Conservation (phyloP, 2,329 filamentous ascomycete species). For the Dothidotthia symphoricarpi region DNA sequence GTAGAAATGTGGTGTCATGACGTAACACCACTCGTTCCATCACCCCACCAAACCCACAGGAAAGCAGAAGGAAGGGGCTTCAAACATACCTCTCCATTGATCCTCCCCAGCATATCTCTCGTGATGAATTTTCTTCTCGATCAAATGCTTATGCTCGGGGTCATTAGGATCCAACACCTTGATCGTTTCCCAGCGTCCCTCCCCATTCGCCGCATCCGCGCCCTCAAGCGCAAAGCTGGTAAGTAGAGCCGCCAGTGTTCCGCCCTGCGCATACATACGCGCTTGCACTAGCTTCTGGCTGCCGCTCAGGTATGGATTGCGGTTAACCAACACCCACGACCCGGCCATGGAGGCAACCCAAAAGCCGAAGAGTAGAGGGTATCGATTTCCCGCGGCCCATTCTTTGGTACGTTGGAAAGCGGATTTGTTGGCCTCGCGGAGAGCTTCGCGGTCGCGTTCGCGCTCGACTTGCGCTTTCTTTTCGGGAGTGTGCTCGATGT, state of each 20-base stretch:
- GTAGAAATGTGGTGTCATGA: slow-evolving; percentile 6
- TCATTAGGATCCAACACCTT: slow-evolving; percentile 78
- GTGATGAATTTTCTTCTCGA: slow-evolving; percentile 85
- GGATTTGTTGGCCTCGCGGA: slow-evolving; percentile 56
- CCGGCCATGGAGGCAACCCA: slow-evolving; percentile 80
- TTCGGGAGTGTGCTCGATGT: slow-evolving; percentile 64
- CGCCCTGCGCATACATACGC: slow-evolving; percentile 87
- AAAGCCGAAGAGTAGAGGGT: slow-evolving; percentile 76
- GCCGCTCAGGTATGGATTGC: slow-evolving; percentile 71
- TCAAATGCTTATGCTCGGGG: slow-evolving; percentile 75
- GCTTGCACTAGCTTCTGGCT: slow-evolving; percentile 91
- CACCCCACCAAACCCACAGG: background rate
- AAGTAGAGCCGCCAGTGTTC: slow-evolving; percentile 81
- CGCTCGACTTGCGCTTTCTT: slow-evolving; percentile 33
- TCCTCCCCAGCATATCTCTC: slow-evolving; percentile 87
- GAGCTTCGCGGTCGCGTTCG: slow-evolving; percentile 35
- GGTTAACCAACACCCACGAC: slow-evolving; percentile 71
- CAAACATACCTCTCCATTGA: slow-evolving; percentile 76
- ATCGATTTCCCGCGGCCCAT: slow-evolving; percentile 78
- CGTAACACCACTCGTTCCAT: slow-evolving; percentile 9
- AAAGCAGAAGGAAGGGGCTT: background rate
- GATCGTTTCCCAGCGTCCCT: slow-evolving; percentile 80
- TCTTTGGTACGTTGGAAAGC: slow-evolving; percentile 61
- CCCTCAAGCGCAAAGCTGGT: slow-evolving; percentile 81
- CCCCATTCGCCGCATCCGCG: slow-evolving; percentile 71